Percentiles rank a stretch among this genome's conserved stretches.
Evolutionary conservation across 2,329 filamentous ascomycete species (phyloP).

Genomic region (Trichoderma polysporum): DNA sequence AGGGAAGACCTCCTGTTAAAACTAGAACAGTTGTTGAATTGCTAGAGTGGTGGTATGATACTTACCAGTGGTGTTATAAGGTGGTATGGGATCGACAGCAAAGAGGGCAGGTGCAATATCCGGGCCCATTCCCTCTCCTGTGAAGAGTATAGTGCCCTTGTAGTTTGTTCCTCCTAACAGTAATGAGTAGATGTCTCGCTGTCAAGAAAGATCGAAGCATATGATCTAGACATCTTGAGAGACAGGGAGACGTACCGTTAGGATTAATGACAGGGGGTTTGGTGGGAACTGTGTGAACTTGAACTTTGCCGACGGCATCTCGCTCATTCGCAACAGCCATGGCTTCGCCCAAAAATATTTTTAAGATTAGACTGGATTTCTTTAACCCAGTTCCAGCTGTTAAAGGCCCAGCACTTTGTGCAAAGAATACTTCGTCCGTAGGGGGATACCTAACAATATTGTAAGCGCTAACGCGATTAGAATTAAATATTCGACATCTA

Average conservation of each 20-base stretch:
- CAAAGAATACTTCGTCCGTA: constrained; percentile 53
- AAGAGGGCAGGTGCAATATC: constrained; percentile 30
- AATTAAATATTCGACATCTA: background rate
- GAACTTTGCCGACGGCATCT: constrained; percentile 42
- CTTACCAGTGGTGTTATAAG: constrained; percentile 19
- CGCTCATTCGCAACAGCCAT: constrained; percentile 38
- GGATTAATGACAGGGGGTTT: constrained; percentile 49
- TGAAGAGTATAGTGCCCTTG: constrained; percentile 48
- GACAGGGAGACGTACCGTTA: constrained; percentile 41
- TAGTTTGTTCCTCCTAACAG: constrained; percentile 49
- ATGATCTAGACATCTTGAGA: background rate
- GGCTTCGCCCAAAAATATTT: constrained; percentile 46
- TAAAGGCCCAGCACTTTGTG: constrained; percentile 46
- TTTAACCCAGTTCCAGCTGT: constrained; percentile 47
- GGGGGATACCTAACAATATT: constrained; percentile 28
- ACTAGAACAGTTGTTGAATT: background rate
- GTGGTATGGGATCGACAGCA: constrained; percentile 27
- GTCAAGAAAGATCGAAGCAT: no score
- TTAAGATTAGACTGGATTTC: constrained; percentile 48
- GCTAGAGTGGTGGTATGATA: no score
- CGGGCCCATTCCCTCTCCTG: constrained; percentile 51
- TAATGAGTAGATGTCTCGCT: background rate
- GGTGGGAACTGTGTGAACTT: constrained; percentile 43
- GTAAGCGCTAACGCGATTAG: background rate
- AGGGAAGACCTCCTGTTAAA: background rate